A percentile compares a stretch with the other conserved stretches of the same genome.
These are phyloP conservation scores for Priceomyces melissophilus DNA, from an alignment of 805 yeast species.

Conservation along the genomic window DNA sequence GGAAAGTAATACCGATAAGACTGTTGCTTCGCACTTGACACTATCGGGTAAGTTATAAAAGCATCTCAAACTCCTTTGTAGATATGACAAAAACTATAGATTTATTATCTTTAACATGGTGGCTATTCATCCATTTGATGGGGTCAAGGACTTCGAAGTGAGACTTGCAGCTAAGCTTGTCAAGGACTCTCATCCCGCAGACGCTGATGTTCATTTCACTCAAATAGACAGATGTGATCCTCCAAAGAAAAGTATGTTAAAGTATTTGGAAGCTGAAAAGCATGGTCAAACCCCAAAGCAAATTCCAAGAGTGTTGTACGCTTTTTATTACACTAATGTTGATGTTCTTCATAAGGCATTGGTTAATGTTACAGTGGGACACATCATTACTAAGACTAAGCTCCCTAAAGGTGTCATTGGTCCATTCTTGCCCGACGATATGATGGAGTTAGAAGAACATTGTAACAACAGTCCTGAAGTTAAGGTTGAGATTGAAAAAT, in stretches of 20 bases:
- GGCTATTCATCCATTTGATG: conserved; percentile 53
- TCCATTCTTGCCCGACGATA: conserved; percentile 67
- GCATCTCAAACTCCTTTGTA: too few relatives aligned
- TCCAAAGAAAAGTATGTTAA: conserved; percentile 69
- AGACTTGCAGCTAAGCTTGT: conserved; percentile 55
- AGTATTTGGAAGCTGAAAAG: conserved; percentile 65
- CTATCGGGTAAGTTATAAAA: too few relatives aligned
- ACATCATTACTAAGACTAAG: conserved; percentile 52
- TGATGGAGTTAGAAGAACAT: conserved; percentile 49
- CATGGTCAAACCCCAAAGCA: conserved; percentile 44
- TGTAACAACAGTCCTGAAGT: conserved; percentile 55
- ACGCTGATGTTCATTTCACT: conserved; percentile 56
- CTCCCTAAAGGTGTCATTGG: conserved; percentile 65
- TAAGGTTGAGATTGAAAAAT: conserved; percentile 61
- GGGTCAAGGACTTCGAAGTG: conserved; percentile 57
- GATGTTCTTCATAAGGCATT: conserved; percentile 64
- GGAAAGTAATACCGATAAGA: too few relatives aligned
- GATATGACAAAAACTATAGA: too few relatives aligned
- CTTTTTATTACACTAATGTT: conserved; percentile 60
- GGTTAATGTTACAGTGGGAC: conserved; percentile 61
- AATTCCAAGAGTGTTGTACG: conserved; percentile 68
- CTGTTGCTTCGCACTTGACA: too few relatives aligned
- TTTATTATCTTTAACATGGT: too few relatives aligned
- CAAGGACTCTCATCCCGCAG: conserved; percentile 53
- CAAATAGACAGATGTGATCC: conserved; percentile 74